Percentiles rank a stretch among this genome's conserved stretches.
phyloP scores from a whole-genome alignment of 495 filamentous ascomycete genomes.

The Neurospora sp. region DNA sequence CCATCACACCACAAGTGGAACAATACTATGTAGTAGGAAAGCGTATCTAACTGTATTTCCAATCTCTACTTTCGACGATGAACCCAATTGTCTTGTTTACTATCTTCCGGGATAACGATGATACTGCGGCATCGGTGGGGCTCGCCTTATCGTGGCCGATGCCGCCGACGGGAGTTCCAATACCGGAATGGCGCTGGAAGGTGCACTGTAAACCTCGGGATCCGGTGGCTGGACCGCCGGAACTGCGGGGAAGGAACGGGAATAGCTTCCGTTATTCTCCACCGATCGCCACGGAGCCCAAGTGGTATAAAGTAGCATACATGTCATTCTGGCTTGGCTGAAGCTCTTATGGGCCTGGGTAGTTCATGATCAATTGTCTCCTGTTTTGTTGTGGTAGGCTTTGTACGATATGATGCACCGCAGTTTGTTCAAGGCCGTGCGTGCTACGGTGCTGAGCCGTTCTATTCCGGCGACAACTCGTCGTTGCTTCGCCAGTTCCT shows the following conservation, averaged over 20 bases:
- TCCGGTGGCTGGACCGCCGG: neutral
- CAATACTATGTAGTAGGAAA: neutral
- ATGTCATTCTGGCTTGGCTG: neutral
- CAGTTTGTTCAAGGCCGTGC: neutral
- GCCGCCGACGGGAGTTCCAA: neutral
- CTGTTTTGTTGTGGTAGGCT: neutral
- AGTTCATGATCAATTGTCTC: neutral
- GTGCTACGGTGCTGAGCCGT: neutral
- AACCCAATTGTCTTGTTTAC: neutral
- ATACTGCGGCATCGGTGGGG: neutral
- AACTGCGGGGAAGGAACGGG: neutral
- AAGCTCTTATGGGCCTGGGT: neutral
- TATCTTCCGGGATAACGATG: neutral
- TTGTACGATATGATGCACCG: neutral
- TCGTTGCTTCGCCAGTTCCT: slow-evolving; percentile 7
- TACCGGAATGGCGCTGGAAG: neutral
- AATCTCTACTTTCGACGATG: neutral
- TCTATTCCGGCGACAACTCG: neutral
- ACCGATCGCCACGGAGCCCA: neutral
- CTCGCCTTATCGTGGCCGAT: neutral
- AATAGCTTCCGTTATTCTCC: neutral
- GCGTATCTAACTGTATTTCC: neutral
- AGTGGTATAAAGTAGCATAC: neutral
- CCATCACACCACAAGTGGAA: neutral
- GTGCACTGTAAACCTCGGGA: neutral